Conservation (phyloP, 2,329 filamentous ascomycete genomes). For the Thielaviopsis cerberus region DNA sequence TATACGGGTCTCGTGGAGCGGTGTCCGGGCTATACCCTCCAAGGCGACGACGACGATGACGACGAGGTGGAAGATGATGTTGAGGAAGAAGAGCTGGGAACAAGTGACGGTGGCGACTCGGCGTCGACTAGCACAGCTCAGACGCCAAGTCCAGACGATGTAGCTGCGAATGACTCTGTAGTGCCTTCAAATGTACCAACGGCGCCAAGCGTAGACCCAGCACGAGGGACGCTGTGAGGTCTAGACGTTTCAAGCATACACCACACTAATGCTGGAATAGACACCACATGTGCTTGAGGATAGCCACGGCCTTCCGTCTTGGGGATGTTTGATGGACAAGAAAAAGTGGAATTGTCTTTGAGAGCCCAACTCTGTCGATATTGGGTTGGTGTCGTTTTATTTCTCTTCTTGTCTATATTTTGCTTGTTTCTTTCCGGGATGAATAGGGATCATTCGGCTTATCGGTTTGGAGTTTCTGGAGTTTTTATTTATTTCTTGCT, state of each 20-base stretch:
- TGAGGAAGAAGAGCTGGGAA: constrained; percentile 17
- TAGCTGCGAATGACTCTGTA: background rate
- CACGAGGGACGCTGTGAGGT: too few species aligned
- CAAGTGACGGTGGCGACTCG: constrained; percentile 2
- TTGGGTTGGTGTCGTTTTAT: background rate
- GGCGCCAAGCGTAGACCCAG: background rate
- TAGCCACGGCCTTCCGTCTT: too few species aligned
- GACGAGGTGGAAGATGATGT: constrained; percentile 20
- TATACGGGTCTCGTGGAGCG: constrained; percentile 69
- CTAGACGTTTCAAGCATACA: too few species aligned
- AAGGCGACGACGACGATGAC: constrained; percentile 21
- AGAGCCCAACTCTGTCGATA: background rate
- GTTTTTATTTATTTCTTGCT: background rate
- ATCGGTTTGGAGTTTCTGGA: background rate
- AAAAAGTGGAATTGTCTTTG: too few species aligned
- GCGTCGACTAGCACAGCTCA: background rate
- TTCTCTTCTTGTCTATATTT: background rate
- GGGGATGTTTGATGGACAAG: too few species aligned
- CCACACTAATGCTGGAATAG: too few species aligned
- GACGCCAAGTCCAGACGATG: background rate
- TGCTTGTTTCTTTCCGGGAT: background rate
- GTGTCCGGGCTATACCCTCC: constrained; percentile 35
- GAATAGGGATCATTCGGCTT: background rate
- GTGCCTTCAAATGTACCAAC: background rate
- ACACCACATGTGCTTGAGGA: too few species aligned